These are phyloP conservation scores for Babesia microti DNA, from an alignment of 169 alveolate species.

Conservation along the genomic window DNA sequence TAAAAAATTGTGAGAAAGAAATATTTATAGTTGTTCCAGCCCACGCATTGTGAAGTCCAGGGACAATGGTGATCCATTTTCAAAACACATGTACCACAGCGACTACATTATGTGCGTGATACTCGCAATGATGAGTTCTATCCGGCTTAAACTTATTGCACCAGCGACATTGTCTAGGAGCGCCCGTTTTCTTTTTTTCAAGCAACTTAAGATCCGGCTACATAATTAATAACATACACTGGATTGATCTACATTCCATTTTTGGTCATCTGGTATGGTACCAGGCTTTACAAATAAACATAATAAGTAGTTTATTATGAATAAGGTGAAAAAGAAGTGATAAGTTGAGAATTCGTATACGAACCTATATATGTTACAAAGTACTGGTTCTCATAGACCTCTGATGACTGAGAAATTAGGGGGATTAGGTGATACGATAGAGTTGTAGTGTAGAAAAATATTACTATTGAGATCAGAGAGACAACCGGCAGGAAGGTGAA, in stretches of 20 bases:
- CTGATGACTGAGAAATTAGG: constrained; percentile 10
- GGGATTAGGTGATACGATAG: constrained; percentile 28
- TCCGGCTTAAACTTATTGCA: constrained; percentile 61
- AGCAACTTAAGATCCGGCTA: constrained; percentile 16
- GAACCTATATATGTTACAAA: too few relatives aligned
- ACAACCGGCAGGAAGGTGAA: constrained; percentile 34
- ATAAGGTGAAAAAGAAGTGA: constrained; percentile 43
- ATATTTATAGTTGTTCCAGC: constrained; percentile 75
- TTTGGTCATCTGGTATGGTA: constrained; percentile 64
- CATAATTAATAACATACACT: constrained; percentile 10
- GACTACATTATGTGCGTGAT: constrained; percentile 19
- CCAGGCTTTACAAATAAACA: constrained; percentile 71
- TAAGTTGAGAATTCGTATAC: constrained; percentile 11
- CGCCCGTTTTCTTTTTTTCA: constrained; percentile 59
- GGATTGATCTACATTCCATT: constrained; percentile 53
- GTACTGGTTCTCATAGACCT: constrained; percentile 13
- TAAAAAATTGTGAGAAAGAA: constrained; percentile 65
- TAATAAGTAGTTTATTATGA: constrained; percentile 59
- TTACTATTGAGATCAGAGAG: constrained; percentile 8
- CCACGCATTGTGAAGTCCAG: constrained; percentile 79
- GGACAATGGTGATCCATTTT: constrained; percentile 86
- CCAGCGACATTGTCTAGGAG: constrained; percentile 60
- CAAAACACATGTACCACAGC: constrained; percentile 69
- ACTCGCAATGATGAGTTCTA: constrained; percentile 58
- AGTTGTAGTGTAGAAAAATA: constrained; percentile 9